A percentile compares a stretch with the other conserved stretches of the same genome.
Evolutionary conservation across 768 basidiomycete species (phyloP).

Genomic region (Kwoniella sp.): DNA sequence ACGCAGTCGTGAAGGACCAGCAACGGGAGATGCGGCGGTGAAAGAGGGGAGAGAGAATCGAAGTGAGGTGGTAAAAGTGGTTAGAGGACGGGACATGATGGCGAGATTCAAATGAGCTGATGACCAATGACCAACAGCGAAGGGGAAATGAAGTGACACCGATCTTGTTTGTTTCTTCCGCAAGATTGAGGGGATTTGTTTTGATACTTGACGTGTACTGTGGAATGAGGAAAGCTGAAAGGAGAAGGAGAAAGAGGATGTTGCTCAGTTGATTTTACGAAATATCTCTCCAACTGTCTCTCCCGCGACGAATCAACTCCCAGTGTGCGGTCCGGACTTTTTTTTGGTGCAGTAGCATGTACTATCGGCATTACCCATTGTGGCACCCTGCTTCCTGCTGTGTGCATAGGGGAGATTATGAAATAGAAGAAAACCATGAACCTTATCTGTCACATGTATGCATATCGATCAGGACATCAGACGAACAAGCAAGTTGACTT

Average conservation of each 20-base stretch:
- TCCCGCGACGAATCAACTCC: not conserved
- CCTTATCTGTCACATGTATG: too few species aligned
- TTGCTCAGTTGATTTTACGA: not conserved
- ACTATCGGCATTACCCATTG: not conserved
- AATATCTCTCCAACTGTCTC: not conserved
- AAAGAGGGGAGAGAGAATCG: slow-evolving; percentile 4
- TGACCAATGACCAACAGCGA: too few species aligned
- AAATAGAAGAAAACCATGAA: too few species aligned
- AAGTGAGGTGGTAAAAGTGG: slow-evolving; percentile 3
- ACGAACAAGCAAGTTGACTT: too few species aligned
- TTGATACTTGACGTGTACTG: too few species aligned
- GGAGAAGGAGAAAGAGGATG: not conserved
- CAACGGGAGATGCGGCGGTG: not conserved
- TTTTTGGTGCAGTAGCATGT: not conserved
- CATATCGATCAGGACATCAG: too few species aligned
- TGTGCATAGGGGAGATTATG: too few species aligned
- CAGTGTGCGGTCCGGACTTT: slow-evolving; percentile 5
- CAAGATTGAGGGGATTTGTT: too few species aligned
- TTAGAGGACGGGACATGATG: slow-evolving; percentile 7
- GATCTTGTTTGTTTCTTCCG: too few species aligned
- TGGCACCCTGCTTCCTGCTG: slow-evolving; percentile 4
- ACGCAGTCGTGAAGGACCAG: slow-evolving; percentile 14
- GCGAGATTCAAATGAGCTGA: too few species aligned
- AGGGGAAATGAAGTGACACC: not conserved
- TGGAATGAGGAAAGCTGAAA: not conserved